phyloP scores from a whole-genome alignment of 345 rosid species.

The Citrus glauca region DNA sequence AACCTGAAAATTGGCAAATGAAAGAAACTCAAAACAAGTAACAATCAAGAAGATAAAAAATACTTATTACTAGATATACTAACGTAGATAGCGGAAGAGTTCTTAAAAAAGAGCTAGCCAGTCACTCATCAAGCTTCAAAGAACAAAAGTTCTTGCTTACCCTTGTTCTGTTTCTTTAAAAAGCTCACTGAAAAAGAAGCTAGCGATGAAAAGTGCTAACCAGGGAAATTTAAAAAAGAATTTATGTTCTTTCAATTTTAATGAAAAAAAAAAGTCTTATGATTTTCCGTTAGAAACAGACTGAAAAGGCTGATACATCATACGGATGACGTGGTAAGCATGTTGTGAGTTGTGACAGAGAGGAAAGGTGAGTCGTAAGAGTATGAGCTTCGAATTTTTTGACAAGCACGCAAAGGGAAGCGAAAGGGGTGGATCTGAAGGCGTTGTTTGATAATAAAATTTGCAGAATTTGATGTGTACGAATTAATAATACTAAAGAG shows the following conservation, averaged over 20 bases:
- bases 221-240: neutral
- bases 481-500: neutral
- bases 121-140: neutral
- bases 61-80: too few relatives aligned
- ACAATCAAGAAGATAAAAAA: neutral
- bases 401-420: constrained; percentile 48
- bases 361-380: neutral
- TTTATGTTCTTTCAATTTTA: neutral
- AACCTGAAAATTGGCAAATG: constrained; percentile 21
- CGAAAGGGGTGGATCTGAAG: constrained; percentile 24
- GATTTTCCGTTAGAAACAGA: neutral
- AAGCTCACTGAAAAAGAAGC: too few relatives aligned
- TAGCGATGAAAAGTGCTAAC: neutral
- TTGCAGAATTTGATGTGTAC: neutral
- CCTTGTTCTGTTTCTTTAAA: neutral
- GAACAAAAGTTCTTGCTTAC: neutral
- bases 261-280: neutral
- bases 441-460: neutral
- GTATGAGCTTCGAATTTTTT: constrained; percentile 21
- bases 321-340: too few relatives aligned
- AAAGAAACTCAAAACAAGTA: neutral
- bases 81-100: neutral
- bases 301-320: neutral
- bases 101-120: neutral
- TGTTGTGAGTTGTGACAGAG: too few relatives aligned